These are phyloP conservation scores for Raphanus hybrid DNA, from an alignment of 441 rosid genomes.

Conservation along the genomic window DNA sequence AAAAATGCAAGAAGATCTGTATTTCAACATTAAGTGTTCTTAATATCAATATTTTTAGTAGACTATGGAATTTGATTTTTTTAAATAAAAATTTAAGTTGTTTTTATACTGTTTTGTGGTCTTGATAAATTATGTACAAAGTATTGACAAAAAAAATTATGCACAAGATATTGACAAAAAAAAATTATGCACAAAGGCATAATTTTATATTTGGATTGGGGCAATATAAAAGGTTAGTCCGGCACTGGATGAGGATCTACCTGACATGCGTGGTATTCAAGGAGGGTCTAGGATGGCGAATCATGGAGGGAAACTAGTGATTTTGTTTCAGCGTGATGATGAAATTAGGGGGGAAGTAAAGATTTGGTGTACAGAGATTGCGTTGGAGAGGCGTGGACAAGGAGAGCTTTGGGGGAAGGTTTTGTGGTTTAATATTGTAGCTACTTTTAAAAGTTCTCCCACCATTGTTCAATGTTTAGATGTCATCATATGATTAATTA, in stretches of 20 bases:
- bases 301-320: slow-evolving; percentile 7
- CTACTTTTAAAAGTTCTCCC: not conserved
- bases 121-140: no score
- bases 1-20: no score
- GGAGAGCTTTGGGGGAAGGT: slow-evolving; percentile 20
- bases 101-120: no score
- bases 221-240: no score
- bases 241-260: not conserved
- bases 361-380: not conserved
- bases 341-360: not conserved
- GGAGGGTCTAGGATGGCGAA: slow-evolving; percentile 7
- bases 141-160: no score
- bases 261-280: not conserved
- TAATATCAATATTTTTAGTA: no score
- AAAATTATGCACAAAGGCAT: no score
- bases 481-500: not conserved
- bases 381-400: slow-evolving; percentile 4
- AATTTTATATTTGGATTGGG: no score
- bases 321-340: not conserved
- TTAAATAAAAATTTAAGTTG: no score
- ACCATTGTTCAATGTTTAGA: not conserved
- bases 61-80: no score
- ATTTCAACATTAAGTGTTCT: no score
- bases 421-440: slow-evolving; percentile 6
- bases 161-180: no score